phyloP scores from a whole-genome alignment of 495 filamentous ascomycete genomes.

The Trichoderma parareesei region DNA sequence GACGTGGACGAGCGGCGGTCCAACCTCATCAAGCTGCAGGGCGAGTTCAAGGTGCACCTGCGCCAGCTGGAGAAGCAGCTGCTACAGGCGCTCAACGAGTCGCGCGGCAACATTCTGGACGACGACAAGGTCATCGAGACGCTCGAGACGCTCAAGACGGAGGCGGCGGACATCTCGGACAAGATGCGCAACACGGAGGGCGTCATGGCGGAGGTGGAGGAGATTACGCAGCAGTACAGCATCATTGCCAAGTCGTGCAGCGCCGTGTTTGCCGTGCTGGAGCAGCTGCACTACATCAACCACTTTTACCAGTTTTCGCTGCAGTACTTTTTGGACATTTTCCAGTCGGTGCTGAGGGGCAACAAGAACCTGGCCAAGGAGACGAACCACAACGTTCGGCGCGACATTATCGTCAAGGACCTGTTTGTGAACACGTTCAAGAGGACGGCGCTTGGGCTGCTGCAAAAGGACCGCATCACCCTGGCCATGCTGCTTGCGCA shows the following conservation, averaged over 20 bases:
- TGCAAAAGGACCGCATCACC: constrained; percentile 91
- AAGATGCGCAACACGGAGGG: constrained; percentile 97
- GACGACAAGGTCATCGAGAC: constrained; percentile 98
- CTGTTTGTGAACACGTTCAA: constrained; percentile 89
- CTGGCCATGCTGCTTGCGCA: constrained; percentile 95
- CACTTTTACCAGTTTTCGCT: constrained; percentile 99
- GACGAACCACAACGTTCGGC: constrained; percentile 64
- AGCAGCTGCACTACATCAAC: constrained; percentile 95
- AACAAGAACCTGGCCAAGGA: constrained; percentile 67
- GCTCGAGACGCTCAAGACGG: constrained; percentile 93
- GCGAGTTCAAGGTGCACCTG: constrained; percentile 95
- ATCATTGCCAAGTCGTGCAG: constrained; percentile 90
- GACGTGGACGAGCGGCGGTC: constrained; percentile 96
- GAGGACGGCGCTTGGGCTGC: constrained; percentile 80
- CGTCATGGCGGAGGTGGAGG: constrained; percentile 95
- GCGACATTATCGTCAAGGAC: constrained; percentile 80
- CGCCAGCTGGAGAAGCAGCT: constrained; percentile 93
- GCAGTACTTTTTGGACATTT: constrained; percentile 96
- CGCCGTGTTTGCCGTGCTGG: constrained; percentile 90
- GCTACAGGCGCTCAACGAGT: constrained; percentile 92
- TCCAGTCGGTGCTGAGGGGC: constrained; percentile 79
- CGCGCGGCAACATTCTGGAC: constrained; percentile 94
- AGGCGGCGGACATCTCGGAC: constrained; percentile 87
- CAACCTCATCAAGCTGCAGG: constrained; percentile 95
- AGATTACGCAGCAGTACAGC: constrained; percentile 86